A percentile compares a stretch with the other conserved stretches of the same genome.
These are phyloP conservation scores for Avena sativa DNA, from an alignment of 176 grass and related monocot genomes.

Conservation along the genomic window DNA sequence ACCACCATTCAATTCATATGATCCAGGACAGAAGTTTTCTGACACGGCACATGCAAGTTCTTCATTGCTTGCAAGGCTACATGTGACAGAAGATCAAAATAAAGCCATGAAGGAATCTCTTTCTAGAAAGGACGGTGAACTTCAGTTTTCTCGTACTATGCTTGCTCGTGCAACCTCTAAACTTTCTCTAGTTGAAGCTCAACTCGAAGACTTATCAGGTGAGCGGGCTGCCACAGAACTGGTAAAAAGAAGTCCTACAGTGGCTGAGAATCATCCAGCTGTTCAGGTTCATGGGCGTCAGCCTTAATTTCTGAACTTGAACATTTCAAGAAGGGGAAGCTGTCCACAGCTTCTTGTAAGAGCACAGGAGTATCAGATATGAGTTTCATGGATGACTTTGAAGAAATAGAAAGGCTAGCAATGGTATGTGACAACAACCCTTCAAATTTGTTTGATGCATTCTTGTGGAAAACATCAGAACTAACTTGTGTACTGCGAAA, in stretches of 20 bases:
- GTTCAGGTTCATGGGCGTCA: slow-evolving; percentile 84
- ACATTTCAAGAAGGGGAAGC: slow-evolving; percentile 80
- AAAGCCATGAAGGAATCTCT: slow-evolving; percentile 87
- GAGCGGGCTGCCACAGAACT: slow-evolving; percentile 41
- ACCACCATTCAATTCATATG: slow-evolving; percentile 25
- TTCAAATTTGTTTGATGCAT: slow-evolving; percentile 50
- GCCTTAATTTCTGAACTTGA: slow-evolving; percentile 92
- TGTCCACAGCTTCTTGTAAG: slow-evolving; percentile 64
- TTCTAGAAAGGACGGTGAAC: slow-evolving; percentile 69
- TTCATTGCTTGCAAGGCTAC: slow-evolving; percentile 72
- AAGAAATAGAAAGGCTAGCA: slow-evolving; percentile 89
- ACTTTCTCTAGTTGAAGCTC: slow-evolving; percentile 74
- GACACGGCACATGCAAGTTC: slow-evolving; percentile 50
- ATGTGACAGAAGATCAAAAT: slow-evolving; percentile 73
- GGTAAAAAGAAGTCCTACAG: slow-evolving; percentile 49
- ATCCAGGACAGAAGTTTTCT: slow-evolving; percentile 34
- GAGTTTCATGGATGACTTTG: slow-evolving; percentile 99
- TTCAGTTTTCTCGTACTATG: slow-evolving; percentile 64
- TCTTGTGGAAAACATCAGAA: slow-evolving; percentile 85
- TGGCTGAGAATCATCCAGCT: slow-evolving; percentile 60
- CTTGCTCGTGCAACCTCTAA: slow-evolving; percentile 66
- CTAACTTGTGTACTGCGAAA: slow-evolving; percentile 65
- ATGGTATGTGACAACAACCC: slow-evolving; percentile 50
- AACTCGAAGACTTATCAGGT: slow-evolving; percentile 65
- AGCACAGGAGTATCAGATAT: slow-evolving; percentile 82